Base-by-base conservation (phyloP, 768 basidiomycete genomes). In the Xerocomellus intermedius region DNA sequence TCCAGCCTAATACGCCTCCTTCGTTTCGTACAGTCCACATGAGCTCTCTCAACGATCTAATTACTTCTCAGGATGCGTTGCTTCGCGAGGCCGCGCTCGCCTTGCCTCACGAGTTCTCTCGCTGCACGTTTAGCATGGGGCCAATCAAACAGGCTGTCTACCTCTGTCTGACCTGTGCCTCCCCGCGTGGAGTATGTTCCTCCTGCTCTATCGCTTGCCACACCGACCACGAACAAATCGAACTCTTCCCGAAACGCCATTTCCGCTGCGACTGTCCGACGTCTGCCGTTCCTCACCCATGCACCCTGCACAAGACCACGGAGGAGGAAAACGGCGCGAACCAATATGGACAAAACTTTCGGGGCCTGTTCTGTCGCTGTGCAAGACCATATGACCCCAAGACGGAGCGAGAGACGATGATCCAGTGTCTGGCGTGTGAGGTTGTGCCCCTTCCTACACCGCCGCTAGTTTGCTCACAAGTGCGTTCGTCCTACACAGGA, bases 191-290 rank as follows among this genome's bases (percentile, higher is more conserved):
- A 19, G 75, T 93, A 53, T 93, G 91, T 61, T 82, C 87, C 16
- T 87, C 91, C 8, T 94, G 91, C 72, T 91, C 89, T 28, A 80
- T 93, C 48, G 88, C 91, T 22, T 94, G 91, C 66, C 91, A 94
- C 66, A 88, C 88, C 14, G 78, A 90, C 67, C 90, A 92, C 69
- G 87, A 93, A 63, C 91, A 94, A 67, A 70, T 93, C 48, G 91
- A 94, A 69, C 78, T 94, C 55, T 93, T 94, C 72, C 90, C 91
- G 1, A 94, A 94, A 67, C 82, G 91, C 60, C 73, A 77, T 55
- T 92, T 93, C 65, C 83, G 86, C 33, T 94, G 91, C 65, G 91
- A 94, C 70, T 94, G 91, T 68, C 89, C 91, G 4, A 93, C 91
- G 17, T 54, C 71, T 13, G 75, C 81, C 5, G 70, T 91, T 21